These are phyloP conservation scores for Phoenix dactylifera DNA, from an alignment of 176 grass and related monocot species.

Conservation along the genomic window DNA sequence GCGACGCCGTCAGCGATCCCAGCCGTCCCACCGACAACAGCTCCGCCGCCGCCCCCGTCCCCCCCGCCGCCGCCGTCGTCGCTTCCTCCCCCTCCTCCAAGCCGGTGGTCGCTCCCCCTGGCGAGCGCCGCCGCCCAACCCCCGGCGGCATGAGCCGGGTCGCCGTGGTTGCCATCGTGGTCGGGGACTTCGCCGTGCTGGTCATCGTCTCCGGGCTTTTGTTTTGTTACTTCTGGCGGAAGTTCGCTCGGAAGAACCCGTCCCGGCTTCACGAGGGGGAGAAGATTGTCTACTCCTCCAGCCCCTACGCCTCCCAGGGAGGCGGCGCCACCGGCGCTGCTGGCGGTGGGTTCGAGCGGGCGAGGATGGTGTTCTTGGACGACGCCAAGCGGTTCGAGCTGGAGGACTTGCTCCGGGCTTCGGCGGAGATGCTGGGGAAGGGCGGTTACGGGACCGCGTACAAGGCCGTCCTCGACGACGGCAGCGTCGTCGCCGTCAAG, in stretches of 20 bases:
- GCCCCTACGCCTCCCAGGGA: slow-evolving; percentile 46
- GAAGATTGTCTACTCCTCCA: slow-evolving; percentile 97
- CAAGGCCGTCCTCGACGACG: slow-evolving; percentile 84
- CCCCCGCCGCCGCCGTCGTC: slow-evolving; percentile 17
- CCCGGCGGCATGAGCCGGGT: slow-evolving; percentile 50
- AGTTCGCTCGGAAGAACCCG: slow-evolving; percentile 41
- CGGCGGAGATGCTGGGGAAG: slow-evolving; percentile 97
- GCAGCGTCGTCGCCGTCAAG: slow-evolving; percentile 74
- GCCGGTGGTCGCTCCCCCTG: slow-evolving; percentile 19
- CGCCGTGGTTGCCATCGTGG: slow-evolving; percentile 67
- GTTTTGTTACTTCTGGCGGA: slow-evolving; percentile 97
- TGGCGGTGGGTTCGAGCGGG: slow-evolving; percentile 43
- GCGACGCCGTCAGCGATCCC: slow-evolving; percentile 13
- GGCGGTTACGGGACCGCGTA: slow-evolving; percentile 84
- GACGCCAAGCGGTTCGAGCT: slow-evolving; percentile 61
- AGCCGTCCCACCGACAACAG: slow-evolving; percentile 22
- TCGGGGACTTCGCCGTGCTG: slow-evolving; percentile 71
- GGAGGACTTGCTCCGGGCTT: slow-evolving; percentile 83
- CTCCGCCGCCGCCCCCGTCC: neutral
- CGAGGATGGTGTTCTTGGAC: slow-evolving; percentile 79
- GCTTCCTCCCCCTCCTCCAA: slow-evolving; percentile 43
- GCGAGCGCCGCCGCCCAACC: neutral
- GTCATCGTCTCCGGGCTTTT: slow-evolving; percentile 65
- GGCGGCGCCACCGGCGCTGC: slow-evolving; percentile 13
- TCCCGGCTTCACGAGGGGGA: slow-evolving; percentile 67